Evolutionary conservation across 768 basidiomycete species (phyloP).

Genomic region (Mycena galopus): DNA sequence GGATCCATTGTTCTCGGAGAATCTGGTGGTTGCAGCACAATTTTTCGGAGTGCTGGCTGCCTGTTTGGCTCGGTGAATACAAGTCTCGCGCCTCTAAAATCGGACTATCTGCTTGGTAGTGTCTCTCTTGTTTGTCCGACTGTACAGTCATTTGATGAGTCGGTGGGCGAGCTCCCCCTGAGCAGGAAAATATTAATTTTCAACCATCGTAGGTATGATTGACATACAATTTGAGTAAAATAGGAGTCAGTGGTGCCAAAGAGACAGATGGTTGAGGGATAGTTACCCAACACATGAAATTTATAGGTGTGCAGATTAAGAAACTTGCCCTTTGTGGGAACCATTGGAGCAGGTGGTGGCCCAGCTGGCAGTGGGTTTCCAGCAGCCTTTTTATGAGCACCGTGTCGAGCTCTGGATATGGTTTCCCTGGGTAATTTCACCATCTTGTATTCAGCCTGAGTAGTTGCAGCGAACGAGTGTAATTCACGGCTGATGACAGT

Average conservation of each 20-base stretch:
- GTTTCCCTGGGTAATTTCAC: slow-evolving; percentile 43
- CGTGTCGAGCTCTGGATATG: slow-evolving; percentile 35
- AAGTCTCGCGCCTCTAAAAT: slow-evolving; percentile 30
- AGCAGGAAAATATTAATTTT: neutral
- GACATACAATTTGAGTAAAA: slow-evolving; percentile 44
- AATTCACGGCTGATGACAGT: slow-evolving; percentile 8
- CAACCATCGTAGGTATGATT: too few species aligned
- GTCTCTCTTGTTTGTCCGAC: slow-evolving; percentile 48
- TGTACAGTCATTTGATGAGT: slow-evolving; percentile 50
- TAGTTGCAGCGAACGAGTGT: neutral
- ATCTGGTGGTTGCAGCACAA: slow-evolving; percentile 8
- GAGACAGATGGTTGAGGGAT: slow-evolving; percentile 35
- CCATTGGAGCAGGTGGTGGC: too few species aligned
- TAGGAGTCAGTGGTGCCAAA: slow-evolving; percentile 38
- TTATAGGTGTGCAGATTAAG: slow-evolving; percentile 46
- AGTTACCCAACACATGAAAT: slow-evolving; percentile 47
- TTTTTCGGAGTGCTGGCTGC: neutral
- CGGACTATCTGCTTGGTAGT: slow-evolving; percentile 42
- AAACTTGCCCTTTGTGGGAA: slow-evolving; percentile 22
- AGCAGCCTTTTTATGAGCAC: slow-evolving; percentile 28
- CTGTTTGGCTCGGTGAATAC: neutral
- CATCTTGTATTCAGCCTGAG: slow-evolving; percentile 22
- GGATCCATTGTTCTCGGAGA: too few species aligned
- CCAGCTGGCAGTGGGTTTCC: too few species aligned
- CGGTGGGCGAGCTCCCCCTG: slow-evolving; percentile 57